Conservation (phyloP, 345 rosid genomes). For the Corymbia maculata region DNA sequence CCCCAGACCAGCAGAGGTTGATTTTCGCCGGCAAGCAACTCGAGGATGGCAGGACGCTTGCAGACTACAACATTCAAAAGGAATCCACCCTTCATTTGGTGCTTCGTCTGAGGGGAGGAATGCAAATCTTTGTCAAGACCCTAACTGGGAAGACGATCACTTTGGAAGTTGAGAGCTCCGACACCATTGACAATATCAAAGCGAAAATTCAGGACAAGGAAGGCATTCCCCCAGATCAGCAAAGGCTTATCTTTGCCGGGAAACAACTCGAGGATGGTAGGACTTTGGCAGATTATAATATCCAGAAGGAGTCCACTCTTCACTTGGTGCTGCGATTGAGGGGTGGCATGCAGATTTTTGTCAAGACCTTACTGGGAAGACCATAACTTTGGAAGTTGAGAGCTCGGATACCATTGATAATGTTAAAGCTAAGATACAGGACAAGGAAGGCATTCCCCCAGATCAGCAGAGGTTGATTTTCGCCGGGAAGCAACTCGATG, state of each 20-base stretch:
- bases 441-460: neutral
- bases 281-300: neutral
- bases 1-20: neutral
- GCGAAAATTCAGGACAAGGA: neutral
- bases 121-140: neutral
- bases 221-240: neutral
- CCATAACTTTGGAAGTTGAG: neutral
- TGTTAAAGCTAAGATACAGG: neutral
- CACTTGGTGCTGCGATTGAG: neutral
- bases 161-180: neutral
- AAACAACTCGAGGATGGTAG: neutral
- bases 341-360: neutral
- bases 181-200: neutral
- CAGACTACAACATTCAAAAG: neutral
- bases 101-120: neutral
- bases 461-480: neutral
- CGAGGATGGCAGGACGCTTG: neutral
- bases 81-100: neutral
- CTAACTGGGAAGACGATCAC: neutral
- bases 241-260: neutral
- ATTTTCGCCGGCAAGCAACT: neutral
- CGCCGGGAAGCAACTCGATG: neutral
- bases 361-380: neutral
- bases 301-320: neutral
- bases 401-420: neutral